phyloP scores from a whole-genome alignment of 1,139 yeast species.

The Lodderomyces jiufengensis region DNA sequence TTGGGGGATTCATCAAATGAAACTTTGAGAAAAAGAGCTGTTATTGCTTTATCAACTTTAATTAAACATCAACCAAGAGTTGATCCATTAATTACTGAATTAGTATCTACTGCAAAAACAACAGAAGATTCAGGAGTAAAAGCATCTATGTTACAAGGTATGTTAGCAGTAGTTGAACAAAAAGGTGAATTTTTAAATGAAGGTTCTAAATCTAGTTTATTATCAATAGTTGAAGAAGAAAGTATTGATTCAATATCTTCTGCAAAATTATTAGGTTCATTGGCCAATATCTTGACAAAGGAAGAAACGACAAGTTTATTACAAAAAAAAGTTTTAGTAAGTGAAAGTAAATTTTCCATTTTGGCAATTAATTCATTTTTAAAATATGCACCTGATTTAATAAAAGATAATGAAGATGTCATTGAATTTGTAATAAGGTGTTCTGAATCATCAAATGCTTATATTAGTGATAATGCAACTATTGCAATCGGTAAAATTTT shows the following conservation, averaged over 20 bases:
- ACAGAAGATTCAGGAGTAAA: slow-evolving; percentile 62
- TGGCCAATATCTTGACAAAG: slow-evolving; percentile 60
- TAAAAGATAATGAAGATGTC: slow-evolving; percentile 13
- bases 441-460: slow-evolving; percentile 45
- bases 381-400: slow-evolving; percentile 66
- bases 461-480: slow-evolving; percentile 74
- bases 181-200: slow-evolving; percentile 80
- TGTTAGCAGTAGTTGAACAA: slow-evolving; percentile 75
- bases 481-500: slow-evolving; percentile 82
- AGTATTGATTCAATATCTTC: slow-evolving; percentile 66
- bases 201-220: slow-evolving; percentile 62
- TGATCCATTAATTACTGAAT: slow-evolving; percentile 85
- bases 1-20: slow-evolving; percentile 75
- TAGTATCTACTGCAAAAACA: slow-evolving; percentile 70
- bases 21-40: slow-evolving; percentile 78
- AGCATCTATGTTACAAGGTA: slow-evolving; percentile 80
- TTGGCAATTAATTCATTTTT: slow-evolving; percentile 77
- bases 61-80: slow-evolving; percentile 90
- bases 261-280: slow-evolving; percentile 75
- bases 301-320: slow-evolving; percentile 66
- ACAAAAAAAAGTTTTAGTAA: slow-evolving; percentile 56
- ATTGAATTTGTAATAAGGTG: slow-evolving; percentile 43
- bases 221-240: slow-evolving; percentile 76
- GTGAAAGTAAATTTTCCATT: slow-evolving; percentile 56
- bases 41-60: slow-evolving; percentile 81